phyloP scores from a whole-genome alignment of 257 asterid species.

The Fraxinus cuspidata region DNA sequence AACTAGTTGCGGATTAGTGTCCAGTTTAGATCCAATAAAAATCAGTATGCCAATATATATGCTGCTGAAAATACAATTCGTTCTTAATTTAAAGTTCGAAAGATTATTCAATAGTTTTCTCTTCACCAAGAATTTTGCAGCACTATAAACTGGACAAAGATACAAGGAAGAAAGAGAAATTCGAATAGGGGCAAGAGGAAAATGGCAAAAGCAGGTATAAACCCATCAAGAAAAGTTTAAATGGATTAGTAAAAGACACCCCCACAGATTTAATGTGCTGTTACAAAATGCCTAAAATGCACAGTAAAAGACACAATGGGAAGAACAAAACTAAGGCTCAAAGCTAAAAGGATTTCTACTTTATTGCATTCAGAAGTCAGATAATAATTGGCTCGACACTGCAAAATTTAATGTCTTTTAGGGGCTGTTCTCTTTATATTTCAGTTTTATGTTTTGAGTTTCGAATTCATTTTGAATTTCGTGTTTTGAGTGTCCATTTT shows the following conservation, averaged over 20 bases:
- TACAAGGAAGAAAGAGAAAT: conserved; percentile 8
- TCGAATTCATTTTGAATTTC: no score
- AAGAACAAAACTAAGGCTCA: conserved; percentile 34
- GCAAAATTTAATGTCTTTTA: not conserved
- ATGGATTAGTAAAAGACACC: conserved; percentile 48
- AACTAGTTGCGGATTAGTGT: not conserved
- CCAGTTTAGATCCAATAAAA: not conserved
- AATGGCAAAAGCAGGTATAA: conserved; percentile 25
- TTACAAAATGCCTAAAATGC: conserved; percentile 37
- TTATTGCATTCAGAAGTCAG: conserved; percentile 11
- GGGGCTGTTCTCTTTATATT: no score
- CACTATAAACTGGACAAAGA: not conserved
- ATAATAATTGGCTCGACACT: conserved; percentile 15
- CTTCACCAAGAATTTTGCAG: not conserved
- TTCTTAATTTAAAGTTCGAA: conserved; percentile 1
- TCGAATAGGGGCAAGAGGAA: conserved; percentile 27
- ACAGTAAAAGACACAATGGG: conserved; percentile 54
- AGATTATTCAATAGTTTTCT: not conserved
- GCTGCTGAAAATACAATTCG: not conserved
- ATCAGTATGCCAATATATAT: no score
- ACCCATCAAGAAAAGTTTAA: conserved; percentile 45
- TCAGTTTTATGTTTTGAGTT: no score
- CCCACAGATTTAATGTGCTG: conserved; percentile 27
- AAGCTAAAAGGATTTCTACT: no score
- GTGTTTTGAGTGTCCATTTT: no score